Evolutionary conservation across 1,284 basidiomycete genomes (phyloP).

Genomic region (Cryptococcus wingfieldii): DNA sequence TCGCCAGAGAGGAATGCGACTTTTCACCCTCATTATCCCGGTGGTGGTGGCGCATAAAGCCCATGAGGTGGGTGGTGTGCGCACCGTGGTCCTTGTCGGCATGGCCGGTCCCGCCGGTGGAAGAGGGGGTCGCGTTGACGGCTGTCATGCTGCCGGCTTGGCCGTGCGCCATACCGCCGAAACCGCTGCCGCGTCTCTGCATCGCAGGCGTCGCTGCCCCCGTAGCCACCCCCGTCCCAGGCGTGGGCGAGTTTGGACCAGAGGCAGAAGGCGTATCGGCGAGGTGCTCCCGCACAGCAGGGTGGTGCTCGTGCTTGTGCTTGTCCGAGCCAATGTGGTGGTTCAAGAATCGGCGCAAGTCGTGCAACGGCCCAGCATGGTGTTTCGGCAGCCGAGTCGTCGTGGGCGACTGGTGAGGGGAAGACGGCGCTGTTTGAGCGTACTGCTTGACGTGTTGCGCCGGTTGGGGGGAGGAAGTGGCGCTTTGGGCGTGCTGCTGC

Average conservation of each 20-base stretch:
- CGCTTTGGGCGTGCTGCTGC: too few relatives aligned
- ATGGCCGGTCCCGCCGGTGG: constrained; percentile 12
- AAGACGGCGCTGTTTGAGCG: constrained; percentile 36
- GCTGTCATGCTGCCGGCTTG: constrained; percentile 15
- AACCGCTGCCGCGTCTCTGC: constrained; percentile 40
- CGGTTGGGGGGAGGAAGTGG: neutral
- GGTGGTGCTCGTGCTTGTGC: constrained; percentile 21
- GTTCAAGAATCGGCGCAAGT: constrained; percentile 87
- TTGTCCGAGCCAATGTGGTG: constrained; percentile 68
- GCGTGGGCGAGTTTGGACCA: constrained; percentile 21
- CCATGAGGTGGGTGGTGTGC: constrained; percentile 47
- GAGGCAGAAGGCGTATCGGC: constrained; percentile 27
- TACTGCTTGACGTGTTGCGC: neutral
- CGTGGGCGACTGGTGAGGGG: constrained; percentile 40
- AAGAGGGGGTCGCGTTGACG: constrained; percentile 10
- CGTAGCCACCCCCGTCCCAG: constrained; percentile 2
- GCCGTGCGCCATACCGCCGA: constrained; percentile 21
- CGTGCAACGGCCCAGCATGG: constrained; percentile 65
- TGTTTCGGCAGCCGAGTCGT: constrained; percentile 47
- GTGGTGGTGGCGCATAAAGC: constrained; percentile 49
- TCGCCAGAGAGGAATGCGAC: constrained; percentile 45
- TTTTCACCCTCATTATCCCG: constrained; percentile 48
- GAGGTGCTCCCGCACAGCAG: constrained; percentile 21
- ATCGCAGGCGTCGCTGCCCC: constrained; percentile 42
- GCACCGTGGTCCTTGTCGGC: constrained; percentile 31